These are phyloP conservation scores for Colletotrichum agaves DNA, from an alignment of 2,329 filamentous ascomycete genomes.

Conservation along the genomic window DNA sequence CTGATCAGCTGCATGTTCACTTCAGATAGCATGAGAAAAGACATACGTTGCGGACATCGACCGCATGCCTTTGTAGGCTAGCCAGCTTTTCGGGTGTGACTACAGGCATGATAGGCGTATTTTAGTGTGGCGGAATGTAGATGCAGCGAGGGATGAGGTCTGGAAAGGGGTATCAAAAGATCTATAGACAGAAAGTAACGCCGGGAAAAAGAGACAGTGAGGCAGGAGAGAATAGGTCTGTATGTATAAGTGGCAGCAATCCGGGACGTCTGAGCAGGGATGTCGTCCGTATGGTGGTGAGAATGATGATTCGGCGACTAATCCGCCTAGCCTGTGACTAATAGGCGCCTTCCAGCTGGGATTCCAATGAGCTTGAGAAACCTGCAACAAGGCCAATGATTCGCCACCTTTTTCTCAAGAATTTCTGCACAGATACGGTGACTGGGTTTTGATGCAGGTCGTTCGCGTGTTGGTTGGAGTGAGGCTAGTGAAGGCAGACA, in stretches of 20 bases:
- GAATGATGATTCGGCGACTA: constrained; percentile 21
- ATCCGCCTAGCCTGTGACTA: constrained; percentile 29
- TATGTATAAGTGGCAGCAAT: neutral
- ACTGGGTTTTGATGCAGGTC: constrained; percentile 7
- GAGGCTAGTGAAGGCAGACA: neutral
- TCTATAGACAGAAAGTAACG: constrained; percentile 32
- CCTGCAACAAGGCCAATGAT: constrained; percentile 9
- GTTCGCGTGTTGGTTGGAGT: neutral
- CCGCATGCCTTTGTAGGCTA: constrained; percentile 85
- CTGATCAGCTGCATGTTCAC: constrained; percentile 33
- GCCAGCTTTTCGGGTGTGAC: constrained; percentile 92
- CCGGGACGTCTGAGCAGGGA: neutral
- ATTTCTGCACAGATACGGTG: constrained; percentile 2
- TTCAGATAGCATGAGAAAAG: constrained; percentile 2
- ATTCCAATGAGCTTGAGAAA: neutral
- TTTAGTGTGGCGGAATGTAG: neutral
- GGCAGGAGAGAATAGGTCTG: neutral
- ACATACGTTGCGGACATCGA: constrained; percentile 89
- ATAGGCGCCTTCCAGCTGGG: constrained; percentile 8
- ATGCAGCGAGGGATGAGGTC: neutral
- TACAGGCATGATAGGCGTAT: constrained; percentile 77
- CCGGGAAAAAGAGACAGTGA: constrained; percentile 4
- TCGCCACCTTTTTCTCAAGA: constrained; percentile 13
- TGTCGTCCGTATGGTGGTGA: constrained; percentile 5
- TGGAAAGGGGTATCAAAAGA: constrained; percentile 15